Evolutionary conservation across 148 eudicot genomes (phyloP).

Genomic region (Persicaria maculosa): DNA sequence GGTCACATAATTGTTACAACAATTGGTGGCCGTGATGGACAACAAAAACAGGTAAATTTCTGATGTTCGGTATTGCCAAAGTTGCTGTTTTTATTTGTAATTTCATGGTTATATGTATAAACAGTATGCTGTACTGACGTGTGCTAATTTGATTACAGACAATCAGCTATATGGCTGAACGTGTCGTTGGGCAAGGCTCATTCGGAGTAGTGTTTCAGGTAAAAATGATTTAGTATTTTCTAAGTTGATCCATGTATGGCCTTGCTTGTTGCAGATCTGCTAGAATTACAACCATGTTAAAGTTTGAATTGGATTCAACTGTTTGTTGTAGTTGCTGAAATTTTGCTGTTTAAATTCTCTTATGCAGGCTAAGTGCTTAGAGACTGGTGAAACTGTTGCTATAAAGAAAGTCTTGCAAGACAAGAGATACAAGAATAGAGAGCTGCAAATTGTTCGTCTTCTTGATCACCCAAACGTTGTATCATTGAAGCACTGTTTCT

Average conservation of each 20-base stretch:
- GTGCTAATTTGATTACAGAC: slow-evolving; percentile 33
- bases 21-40: slow-evolving; percentile 72
- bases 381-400: slow-evolving; percentile 71
- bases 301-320: neutral
- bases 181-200: slow-evolving; percentile 77
- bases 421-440: slow-evolving; percentile 84
- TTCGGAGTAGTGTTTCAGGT: slow-evolving; percentile 94
- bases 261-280: neutral
- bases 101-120: neutral
- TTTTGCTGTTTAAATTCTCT: neutral
- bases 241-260: neutral
- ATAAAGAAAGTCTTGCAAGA: slow-evolving; percentile 78
- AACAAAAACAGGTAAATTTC: slow-evolving; percentile 61
- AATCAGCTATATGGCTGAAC: slow-evolving; percentile 91
- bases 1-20: slow-evolving; percentile 90
- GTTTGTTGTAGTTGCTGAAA: neutral
- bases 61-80: neutral
- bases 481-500: slow-evolving; percentile 72
- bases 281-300: neutral
- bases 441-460: slow-evolving; percentile 73
- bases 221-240: neutral
- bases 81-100: neutral
- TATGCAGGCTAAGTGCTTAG: slow-evolving; percentile 63
- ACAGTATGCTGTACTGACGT: neutral
- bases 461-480: slow-evolving; percentile 78